Evolutionary conservation across 495 filamentous ascomycete species (phyloP).

Genomic region (Neurospora sp.): DNA sequence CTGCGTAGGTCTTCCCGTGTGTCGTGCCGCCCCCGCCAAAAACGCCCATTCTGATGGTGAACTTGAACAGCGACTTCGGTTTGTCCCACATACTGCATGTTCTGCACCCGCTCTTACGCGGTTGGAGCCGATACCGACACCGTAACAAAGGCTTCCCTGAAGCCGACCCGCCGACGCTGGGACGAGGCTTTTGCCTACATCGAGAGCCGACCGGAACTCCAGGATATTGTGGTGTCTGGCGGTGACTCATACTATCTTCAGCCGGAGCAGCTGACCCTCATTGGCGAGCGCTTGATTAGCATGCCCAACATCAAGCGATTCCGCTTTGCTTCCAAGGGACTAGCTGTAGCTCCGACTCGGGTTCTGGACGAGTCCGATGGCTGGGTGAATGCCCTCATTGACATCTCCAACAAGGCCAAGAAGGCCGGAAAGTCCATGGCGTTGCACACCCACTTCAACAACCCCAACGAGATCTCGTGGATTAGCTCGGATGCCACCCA

Average conservation of each 20-base stretch:
- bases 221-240: conserved; percentile 49
- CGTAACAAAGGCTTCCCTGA: conserved; percentile 38
- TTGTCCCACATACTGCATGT: conserved; percentile 50
- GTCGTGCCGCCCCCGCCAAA: background rate
- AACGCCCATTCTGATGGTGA: background rate
- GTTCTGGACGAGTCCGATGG: conserved; percentile 38
- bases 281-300: conserved; percentile 29
- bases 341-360: conserved; percentile 41
- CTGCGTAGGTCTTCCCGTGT: conserved; percentile 33
- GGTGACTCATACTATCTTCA: conserved; percentile 46
- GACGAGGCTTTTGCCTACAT: conserved; percentile 42
- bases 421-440: conserved; percentile 45
- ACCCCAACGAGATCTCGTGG: conserved; percentile 51
- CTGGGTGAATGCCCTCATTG: conserved; percentile 44
- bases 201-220: conserved; percentile 31
- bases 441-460: conserved; percentile 54
- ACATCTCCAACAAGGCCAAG: conserved; percentile 35
- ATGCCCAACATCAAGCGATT: conserved; percentile 39
- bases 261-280: conserved; percentile 23
- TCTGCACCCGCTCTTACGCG: conserved; percentile 49
- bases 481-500: conserved; percentile 41
- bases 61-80: conserved; percentile 33
- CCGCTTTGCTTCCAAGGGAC: conserved; percentile 47
- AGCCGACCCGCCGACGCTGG: conserved; percentile 32
- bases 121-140: conserved; percentile 42